Evolutionary conservation across 805 yeast species (phyloP).

Genomic region (Pichia deserticola): DNA sequence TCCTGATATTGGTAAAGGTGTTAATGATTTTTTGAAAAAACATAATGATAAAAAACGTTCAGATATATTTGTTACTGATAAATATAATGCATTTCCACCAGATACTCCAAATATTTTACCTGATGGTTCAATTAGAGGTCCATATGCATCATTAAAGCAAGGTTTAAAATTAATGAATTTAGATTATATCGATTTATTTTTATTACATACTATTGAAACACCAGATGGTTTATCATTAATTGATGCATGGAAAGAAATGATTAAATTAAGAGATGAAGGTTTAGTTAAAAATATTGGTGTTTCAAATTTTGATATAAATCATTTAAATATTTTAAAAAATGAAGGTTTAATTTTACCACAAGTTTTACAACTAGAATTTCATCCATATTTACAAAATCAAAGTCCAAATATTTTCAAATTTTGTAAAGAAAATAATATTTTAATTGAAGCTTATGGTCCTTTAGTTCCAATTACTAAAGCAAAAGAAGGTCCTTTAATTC

Average conservation of each 20-base stretch:
- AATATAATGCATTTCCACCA: conserved; percentile 31
- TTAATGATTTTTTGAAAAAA: conserved; percentile 29
- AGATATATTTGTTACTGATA: conserved; percentile 51
- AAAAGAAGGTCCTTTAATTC: conserved; percentile 24
- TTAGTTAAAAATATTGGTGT: conserved; percentile 39
- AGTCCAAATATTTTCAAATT: conserved; percentile 42
- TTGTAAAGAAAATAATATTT: conserved; percentile 28
- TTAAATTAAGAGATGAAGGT: conserved; percentile 43
- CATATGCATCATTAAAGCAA: conserved; percentile 37
- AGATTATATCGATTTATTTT: conserved; percentile 51
- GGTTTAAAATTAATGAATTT: conserved; percentile 41
- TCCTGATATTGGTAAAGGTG: conserved; percentile 50
- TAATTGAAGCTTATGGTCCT: conserved; percentile 41
- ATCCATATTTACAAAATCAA: conserved; percentile 56
- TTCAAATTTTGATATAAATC: conserved; percentile 46
- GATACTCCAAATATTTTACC: neutral
- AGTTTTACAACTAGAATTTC: conserved; percentile 60
- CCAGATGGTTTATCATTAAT: conserved; percentile 31
- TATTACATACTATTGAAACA: conserved; percentile 53
- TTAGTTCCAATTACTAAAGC: conserved; percentile 35
- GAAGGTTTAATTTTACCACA: conserved; percentile 38
- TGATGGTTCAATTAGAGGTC: conserved; percentile 30
- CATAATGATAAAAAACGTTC: conserved; percentile 32
- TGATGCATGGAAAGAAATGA: conserved; percentile 42
- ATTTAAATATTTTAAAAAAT: conserved; percentile 36